A percentile compares a stretch with the other conserved stretches of the same genome.
Evolutionary conservation across 805 yeast genomes (phyloP).

Genomic region (Kodamaea neixiangensis): DNA sequence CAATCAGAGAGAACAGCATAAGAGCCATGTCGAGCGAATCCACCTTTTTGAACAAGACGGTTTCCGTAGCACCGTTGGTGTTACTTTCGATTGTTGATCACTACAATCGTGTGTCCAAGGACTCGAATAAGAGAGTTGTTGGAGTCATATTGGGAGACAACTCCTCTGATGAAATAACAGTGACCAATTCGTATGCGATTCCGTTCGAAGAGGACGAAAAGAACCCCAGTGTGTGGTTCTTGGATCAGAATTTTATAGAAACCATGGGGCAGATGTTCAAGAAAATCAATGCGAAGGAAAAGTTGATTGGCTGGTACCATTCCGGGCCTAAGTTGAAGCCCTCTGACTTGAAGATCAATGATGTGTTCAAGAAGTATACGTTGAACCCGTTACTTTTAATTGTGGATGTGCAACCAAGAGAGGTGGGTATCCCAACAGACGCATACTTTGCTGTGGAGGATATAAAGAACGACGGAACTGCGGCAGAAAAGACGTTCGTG

Average conservation of each 20-base stretch:
- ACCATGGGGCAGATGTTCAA: slow-evolving; percentile 97
- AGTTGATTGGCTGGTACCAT: slow-evolving; percentile 98
- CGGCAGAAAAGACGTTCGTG: slow-evolving; percentile 87
- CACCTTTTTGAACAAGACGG: slow-evolving; percentile 53
- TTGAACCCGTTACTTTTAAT: slow-evolving; percentile 80
- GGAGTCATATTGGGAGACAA: slow-evolving; percentile 93
- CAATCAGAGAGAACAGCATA: not conserved
- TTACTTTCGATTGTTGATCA: slow-evolving; percentile 94
- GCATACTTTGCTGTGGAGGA: slow-evolving; percentile 94
- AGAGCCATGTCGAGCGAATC: slow-evolving; percentile 32
- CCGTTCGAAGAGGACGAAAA: slow-evolving; percentile 97
- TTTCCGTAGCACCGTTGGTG: slow-evolving; percentile 94
- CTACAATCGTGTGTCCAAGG: slow-evolving; percentile 80
- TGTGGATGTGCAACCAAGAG: slow-evolving; percentile 85
- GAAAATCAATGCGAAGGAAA: slow-evolving; percentile 96
- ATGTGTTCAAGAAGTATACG: slow-evolving; percentile 78
- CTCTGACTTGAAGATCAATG: slow-evolving; percentile 89
- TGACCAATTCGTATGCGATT: slow-evolving; percentile 92
- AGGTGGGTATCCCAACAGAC: slow-evolving; percentile 92
- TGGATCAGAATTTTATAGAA: slow-evolving; percentile 95
- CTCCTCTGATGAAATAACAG: slow-evolving; percentile 57
- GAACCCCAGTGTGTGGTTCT: slow-evolving; percentile 91
- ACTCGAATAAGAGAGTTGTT: slow-evolving; percentile 75
- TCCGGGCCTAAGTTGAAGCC: slow-evolving; percentile 91
- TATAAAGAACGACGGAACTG: slow-evolving; percentile 92